Conservation (phyloP, 176 grass and related monocot genomes). For the Pontederia crassipes region DNA sequence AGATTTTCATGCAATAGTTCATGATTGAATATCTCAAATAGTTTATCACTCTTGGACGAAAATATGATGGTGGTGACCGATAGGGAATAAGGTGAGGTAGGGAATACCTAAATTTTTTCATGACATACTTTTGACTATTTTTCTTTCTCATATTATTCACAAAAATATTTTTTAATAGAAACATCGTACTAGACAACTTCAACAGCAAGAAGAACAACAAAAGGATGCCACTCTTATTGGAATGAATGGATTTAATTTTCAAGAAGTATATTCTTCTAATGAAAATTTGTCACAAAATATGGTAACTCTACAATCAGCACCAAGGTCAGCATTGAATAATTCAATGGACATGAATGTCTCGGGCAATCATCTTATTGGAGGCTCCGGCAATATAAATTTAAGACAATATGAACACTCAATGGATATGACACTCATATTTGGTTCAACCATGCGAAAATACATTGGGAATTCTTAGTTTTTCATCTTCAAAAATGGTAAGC, state of each 20-base stretch:
- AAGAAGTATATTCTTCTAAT: conserved; percentile 3
- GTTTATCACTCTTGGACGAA: no score
- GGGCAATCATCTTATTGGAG: neutral
- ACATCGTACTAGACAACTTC: neutral
- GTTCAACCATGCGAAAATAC: neutral
- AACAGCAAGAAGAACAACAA: no score
- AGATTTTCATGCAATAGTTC: no score
- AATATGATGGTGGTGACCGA: no score
- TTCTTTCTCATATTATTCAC: no score
- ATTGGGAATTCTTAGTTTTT: neutral
- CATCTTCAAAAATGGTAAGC: neutral
- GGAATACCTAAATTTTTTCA: no score
- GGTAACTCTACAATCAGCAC: neutral
- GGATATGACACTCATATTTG: neutral
- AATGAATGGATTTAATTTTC: neutral
- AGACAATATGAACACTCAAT: neutral
- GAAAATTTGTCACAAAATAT: neutral
- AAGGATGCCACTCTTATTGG: neutral
- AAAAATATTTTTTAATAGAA: neutral
- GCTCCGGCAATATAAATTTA: neutral
- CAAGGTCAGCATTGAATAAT: neutral
- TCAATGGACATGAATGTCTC: no score
- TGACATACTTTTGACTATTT: no score
- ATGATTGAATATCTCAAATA: no score
- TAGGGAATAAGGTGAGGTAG: no score